These are phyloP conservation scores for Amniculicola lignicola DNA, from an alignment of 495 filamentous ascomycete genomes.

Conservation along the genomic window DNA sequence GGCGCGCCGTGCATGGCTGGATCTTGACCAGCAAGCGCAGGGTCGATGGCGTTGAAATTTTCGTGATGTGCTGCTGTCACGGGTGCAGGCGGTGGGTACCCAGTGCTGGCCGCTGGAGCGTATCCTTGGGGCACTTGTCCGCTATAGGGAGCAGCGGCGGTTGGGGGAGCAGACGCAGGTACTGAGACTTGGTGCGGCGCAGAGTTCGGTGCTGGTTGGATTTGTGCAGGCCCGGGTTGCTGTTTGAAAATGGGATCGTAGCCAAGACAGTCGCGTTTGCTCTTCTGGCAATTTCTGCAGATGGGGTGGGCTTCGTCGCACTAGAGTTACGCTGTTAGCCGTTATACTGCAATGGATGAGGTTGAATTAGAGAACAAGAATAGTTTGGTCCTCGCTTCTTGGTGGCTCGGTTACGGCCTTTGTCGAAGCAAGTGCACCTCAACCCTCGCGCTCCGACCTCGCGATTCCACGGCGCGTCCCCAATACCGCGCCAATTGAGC, in stretches of 20 bases:
- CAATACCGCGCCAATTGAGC: slow-evolving; percentile 7
- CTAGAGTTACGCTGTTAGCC: slow-evolving; percentile 47
- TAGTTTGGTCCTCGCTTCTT: slow-evolving; percentile 35
- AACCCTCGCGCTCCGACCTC: slow-evolving; percentile 13
- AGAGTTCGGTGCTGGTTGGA: slow-evolving; percentile 68
- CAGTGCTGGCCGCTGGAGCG: slow-evolving; percentile 58
- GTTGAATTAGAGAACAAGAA: slow-evolving; percentile 23
- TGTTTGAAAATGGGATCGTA: slow-evolving; percentile 98
- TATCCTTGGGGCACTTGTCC: slow-evolving; percentile 57
- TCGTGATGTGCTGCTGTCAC: slow-evolving; percentile 42
- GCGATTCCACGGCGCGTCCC: slow-evolving; percentile 15
- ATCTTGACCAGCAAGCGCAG: slow-evolving; percentile 52
- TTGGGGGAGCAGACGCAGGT: slow-evolving; percentile 33
- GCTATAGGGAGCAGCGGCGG: slow-evolving; percentile 35
- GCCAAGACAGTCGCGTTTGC: slow-evolving; percentile 92
- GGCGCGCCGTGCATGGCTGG: slow-evolving; percentile 27
- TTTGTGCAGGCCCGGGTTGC: slow-evolving; percentile 71
- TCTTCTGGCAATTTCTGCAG: slow-evolving; percentile 97
- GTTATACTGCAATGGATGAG: slow-evolving; percentile 8
- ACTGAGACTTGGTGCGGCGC: slow-evolving; percentile 35
- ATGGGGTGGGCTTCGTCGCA: slow-evolving; percentile 94
- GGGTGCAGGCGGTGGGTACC: slow-evolving; percentile 53
- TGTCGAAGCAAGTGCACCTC: no score
- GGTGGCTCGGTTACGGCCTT: slow-evolving; percentile 34
- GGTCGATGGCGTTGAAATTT: slow-evolving; percentile 72